Evolutionary conservation across 768 basidiomycete genomes (phyloP), one percentile per base, ranked within the genome.

Genomic region (Leccinellum luteum): DNA sequence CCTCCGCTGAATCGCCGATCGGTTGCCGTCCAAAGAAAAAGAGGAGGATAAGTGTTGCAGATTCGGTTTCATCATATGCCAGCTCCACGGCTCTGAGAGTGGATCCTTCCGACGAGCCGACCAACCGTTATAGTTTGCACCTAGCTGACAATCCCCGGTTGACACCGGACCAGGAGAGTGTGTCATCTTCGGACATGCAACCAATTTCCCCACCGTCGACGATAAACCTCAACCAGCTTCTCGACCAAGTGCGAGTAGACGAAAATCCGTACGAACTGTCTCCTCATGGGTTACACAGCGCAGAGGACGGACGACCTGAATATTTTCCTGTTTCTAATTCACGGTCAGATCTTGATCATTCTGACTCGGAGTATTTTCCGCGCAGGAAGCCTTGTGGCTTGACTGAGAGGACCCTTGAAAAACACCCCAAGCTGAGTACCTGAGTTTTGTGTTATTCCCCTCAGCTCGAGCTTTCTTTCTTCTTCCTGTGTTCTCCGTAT

Each of bases 321-420:
- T 73, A 73, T 68, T 73, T 73, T 4, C 71, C 69, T 4, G 71
- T 73, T 28, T 73, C 71, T n/a, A 60, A 73, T 58, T 73, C 71
- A 55, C 69, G 71, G 61, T 73, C 73, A 61, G 73, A 73, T 59
- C 64, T 63, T 21, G 71, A 74, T 10, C 54, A 49, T 54, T 70
- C 69, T 19, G 69, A 72, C 58, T 51, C 63, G 51, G 69, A 70
- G 57, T 31, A 5, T 51, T 61, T 60, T 53, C 50, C 65, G 17
- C 62, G 63, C 54, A 74, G 69, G 48, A 69, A 57, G 47, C 64
- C 54, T 5, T 64, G 62, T 52, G 60, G 59, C 38, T 27, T 63
- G 53, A 52, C 52, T 15, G 62, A 66, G 52, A 64, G 57, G 48
- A 70, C 23, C 32, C 8, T 64, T 19, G 69, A 72, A 67, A 72